Conservation (phyloP, 169 alveolate species). For the Eimeria acervulina region DNA sequence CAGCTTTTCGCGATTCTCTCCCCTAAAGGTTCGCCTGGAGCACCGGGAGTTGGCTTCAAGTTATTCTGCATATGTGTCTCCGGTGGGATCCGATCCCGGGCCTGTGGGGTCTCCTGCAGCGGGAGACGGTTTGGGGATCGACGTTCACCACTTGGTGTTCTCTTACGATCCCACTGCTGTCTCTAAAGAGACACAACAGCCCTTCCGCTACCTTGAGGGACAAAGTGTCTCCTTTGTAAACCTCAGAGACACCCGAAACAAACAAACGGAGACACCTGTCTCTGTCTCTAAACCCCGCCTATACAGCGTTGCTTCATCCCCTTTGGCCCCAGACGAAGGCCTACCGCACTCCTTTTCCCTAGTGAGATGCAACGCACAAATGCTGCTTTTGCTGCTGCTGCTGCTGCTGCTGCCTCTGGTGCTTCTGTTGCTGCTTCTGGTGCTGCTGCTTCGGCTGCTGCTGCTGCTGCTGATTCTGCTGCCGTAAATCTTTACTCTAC, state of each 20-base stretch:
- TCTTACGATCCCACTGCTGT: conserved; percentile 33
- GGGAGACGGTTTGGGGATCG: conserved; percentile 3
- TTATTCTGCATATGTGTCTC: conserved; percentile 7
- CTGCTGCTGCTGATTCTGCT: not conserved
- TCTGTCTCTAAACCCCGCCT: conserved; percentile 27
- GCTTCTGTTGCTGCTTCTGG: not conserved
- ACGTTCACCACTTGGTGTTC: conserved; percentile 55
- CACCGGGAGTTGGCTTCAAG: conserved; percentile 37
- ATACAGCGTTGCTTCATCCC: conserved; percentile 73
- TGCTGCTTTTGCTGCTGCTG: not conserved
- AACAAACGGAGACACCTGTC: not conserved
- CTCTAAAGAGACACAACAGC: conserved; percentile 17
- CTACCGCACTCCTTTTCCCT: conserved; percentile 34
- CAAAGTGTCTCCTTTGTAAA: conserved; percentile 60
- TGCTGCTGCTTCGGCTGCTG: not conserved
- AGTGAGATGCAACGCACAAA: not conserved
- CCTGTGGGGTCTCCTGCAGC: not conserved
- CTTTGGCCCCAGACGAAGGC: conserved; percentile 25
- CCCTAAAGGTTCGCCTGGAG: conserved; percentile 53
- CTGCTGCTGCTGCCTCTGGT: not conserved
- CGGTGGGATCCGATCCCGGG: not conserved
- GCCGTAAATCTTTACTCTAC: not conserved
- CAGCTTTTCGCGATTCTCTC: conserved; percentile 37
- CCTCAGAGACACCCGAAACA: conserved; percentile 29
- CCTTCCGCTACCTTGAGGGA: conserved; percentile 63